phyloP scores from a whole-genome alignment of 768 basidiomycete species.

The Termitomyces sp. region DNA sequence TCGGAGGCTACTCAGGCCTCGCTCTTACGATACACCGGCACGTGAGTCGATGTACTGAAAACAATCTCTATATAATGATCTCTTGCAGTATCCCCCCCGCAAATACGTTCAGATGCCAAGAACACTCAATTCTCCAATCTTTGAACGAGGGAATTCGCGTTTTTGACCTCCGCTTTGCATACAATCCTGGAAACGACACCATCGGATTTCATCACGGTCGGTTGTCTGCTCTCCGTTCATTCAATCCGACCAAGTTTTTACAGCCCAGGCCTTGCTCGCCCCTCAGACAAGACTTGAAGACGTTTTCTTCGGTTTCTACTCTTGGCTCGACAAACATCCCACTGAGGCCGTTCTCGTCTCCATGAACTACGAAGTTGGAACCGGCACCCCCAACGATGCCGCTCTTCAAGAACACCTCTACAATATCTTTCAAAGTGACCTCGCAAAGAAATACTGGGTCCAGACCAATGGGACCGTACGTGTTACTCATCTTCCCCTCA shows the following conservation, averaged over 20 bases:
- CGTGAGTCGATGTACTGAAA: slow-evolving; percentile 22
- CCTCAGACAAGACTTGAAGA: slow-evolving; percentile 42
- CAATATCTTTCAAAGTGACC: slow-evolving; percentile 28
- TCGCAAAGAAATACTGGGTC: slow-evolving; percentile 41
- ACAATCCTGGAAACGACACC: slow-evolving; percentile 45
- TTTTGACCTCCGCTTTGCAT: slow-evolving; percentile 42
- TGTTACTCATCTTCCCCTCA: background rate
- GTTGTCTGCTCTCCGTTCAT: background rate
- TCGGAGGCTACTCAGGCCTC: slow-evolving; percentile 34
- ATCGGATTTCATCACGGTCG: slow-evolving; percentile 44
- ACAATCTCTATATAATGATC: background rate
- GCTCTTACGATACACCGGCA: slow-evolving; percentile 36
- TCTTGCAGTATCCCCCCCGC: slow-evolving; percentile 26
- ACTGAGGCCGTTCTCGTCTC: slow-evolving; percentile 47
- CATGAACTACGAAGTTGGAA: slow-evolving; percentile 42
- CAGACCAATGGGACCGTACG: slow-evolving; percentile 36
- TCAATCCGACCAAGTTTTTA: background rate
- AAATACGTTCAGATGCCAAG: slow-evolving; percentile 34
- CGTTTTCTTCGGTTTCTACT: slow-evolving; percentile 45
- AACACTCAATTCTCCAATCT: slow-evolving; percentile 38
- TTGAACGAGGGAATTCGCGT: slow-evolving; percentile 45
- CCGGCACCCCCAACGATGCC: slow-evolving; percentile 36
- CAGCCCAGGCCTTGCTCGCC: slow-evolving; percentile 35
- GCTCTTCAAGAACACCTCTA: slow-evolving; percentile 37
- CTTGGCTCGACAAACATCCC: slow-evolving; percentile 45